Base-by-base conservation (phyloP, 2,329 filamentous ascomycete species). In the Colletotrichum lindemuthianum region DNA sequence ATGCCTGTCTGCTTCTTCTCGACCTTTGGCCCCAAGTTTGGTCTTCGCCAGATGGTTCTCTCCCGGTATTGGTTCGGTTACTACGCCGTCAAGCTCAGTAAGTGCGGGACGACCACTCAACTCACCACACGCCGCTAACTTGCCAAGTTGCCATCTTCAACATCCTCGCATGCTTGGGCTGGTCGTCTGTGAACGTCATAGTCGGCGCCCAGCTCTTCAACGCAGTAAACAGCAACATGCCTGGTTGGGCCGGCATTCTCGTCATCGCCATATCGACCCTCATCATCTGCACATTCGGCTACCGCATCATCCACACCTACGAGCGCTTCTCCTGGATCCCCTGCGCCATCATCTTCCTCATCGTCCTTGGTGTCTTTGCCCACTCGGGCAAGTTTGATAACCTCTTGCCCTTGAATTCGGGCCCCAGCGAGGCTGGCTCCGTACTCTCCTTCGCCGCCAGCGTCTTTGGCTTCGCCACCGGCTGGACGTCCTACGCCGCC, bases 21-120 rank as follows among this genome's bases (percentile, higher is more conserved):
- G 2, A 91, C 87, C 15, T 92, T 93, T 72, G 91, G 92, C 3
- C 89, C 92, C 3, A 79, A 80, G 8, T 93, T 92, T 69, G 92
- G 91, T 4, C 81, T 93, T 68, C 86, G 92, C 59, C 92, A 93
- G 73, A 93, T 94, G 88, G 90, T 93, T 1, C 81, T 94, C n/a
- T 88, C 89, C 10, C 83, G 91, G 40, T 93, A 90, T 77, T 93
- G 84, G 78, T 93, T 93, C 73, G 91, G 91, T 8, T 92, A 86
- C 77, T 88, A 86, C 69, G 84, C 84, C n/a, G 87, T 88, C 37
- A 91, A 90, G 75, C 75, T 92, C 69, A 86, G 88, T 89, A 78
- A 75, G 83, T 79, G 47, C 61, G 13, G 24, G 24, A 43, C 33
- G 12, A 55, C 8, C 36, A 12, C 24, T 36, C 9, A 8, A 8